Base-by-base conservation (phyloP, 441 rosid species). In the Pelargonium myrrhifolium region DNA sequence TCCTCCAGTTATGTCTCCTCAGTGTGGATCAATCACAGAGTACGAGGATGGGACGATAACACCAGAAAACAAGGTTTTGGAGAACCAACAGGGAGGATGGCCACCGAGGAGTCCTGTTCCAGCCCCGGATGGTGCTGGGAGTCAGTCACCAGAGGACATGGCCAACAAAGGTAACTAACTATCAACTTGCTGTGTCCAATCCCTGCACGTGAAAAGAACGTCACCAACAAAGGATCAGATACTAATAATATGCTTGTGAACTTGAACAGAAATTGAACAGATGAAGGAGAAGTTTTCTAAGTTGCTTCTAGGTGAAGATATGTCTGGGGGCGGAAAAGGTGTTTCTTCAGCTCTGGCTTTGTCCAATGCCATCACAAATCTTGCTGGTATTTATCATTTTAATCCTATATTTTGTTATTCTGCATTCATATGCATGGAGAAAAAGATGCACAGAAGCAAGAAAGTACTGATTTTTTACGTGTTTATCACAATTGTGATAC, bases 311-410 rank as follows among this genome's bases (percentile, higher is more conserved):
- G 99, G 99, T 15, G 98, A 92, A 76, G 99, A 95, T 65, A 92
- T 95, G 97, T 92, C 98, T 42, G 97, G 99, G 20, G 97, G 98
- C 73, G 96, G 97, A 35, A 86, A 92, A 80, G 99, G 99, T 22
- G 96, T 95, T 63, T 89, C 96, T 12, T 95, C 98, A 47, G 98
- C 98, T 69, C 77, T 95, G 58, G 96, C 99, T 40, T 74, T 95
- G 75, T 95, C 99, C 60, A 92, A 95, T 79, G 96, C 98, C 74
- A 79, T 89, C 69, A 90, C 98, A 61, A 92, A 92, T 65, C 92
- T 90, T 74, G 93, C 99, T 12, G 99, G 99, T 88, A 77, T 12
- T 5, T 49, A 6, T 15, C 20, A n/a, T 49, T 49, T 21, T n/a
- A n/a, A 49, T 49, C 15, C 18, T 42, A 42, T n/a, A n/a, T n/a